phyloP scores from a whole-genome alignment of 768 basidiomycete genomes.

The Gloeopeniophorella convolvens region DNA sequence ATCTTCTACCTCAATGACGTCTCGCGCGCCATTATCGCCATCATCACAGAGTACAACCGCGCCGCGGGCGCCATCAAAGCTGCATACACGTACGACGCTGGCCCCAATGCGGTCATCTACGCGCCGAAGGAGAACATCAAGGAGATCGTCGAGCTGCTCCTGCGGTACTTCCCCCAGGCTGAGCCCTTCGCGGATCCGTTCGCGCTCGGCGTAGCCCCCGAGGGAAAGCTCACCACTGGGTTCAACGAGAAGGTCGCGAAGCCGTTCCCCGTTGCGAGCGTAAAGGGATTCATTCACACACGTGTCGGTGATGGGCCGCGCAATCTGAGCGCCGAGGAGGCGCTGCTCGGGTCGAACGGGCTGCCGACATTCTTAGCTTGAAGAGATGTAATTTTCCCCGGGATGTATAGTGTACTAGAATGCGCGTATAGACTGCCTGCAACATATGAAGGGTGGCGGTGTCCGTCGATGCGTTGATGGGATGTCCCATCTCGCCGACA shows the following conservation, averaged over 20 bases:
- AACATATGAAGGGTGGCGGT: too few relatives aligned
- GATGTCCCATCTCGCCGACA: too few relatives aligned
- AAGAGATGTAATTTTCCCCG: background rate
- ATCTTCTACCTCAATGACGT: constrained; percentile 99
- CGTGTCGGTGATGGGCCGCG: constrained; percentile 88
- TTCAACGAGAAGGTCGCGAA: constrained; percentile 79
- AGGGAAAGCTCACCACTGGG: constrained; percentile 53
- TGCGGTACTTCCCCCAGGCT: constrained; percentile 84
- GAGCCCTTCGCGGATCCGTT: constrained; percentile 73
- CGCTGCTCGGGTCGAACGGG: constrained; percentile 62
- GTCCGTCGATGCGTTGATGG: too few relatives aligned
- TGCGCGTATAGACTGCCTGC: background rate
- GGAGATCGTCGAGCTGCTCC: constrained; percentile 69
- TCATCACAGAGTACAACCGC: constrained; percentile 92
- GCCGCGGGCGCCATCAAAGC: constrained; percentile 67
- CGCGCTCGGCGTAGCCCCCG: constrained; percentile 37
- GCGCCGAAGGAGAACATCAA: constrained; percentile 69
- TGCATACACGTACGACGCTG: constrained; percentile 98
- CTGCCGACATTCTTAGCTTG: constrained; percentile 52
- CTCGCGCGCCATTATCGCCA: constrained; percentile 81
- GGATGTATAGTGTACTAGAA: constrained; percentile 6
- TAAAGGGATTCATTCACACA: constrained; percentile 89
- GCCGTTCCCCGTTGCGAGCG: constrained; percentile 65
- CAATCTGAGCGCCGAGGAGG: constrained; percentile 52
- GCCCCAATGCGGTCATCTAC: constrained; percentile 98